Evolutionary conservation across 176 grass and related monocot genomes (phyloP).

Genomic region (Aegilops tauschii): DNA sequence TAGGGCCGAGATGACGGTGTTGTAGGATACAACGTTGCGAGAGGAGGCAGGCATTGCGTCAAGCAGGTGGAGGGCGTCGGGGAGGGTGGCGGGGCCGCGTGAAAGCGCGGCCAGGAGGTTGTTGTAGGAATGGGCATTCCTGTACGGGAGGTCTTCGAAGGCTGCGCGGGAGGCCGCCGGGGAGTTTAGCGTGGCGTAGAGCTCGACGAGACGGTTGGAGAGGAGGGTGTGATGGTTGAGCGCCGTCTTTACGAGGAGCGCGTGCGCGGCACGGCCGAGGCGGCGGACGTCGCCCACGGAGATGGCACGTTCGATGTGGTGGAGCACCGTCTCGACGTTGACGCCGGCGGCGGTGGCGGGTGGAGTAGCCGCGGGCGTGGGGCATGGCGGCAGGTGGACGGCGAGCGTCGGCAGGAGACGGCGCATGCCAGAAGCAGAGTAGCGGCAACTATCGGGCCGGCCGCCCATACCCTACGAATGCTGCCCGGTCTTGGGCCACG

Average conservation of each 20-base stretch:
- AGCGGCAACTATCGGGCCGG: background rate
- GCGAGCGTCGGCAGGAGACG: background rate
- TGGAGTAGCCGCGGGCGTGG: background rate
- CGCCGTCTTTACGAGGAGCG: conserved; percentile 55
- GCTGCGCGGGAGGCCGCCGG: conserved; percentile 14
- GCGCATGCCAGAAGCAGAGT: conserved; percentile 19
- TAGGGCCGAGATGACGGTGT: conserved; percentile 60
- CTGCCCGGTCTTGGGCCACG: background rate
- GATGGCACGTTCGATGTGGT: conserved; percentile 40
- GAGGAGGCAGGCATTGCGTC: conserved; percentile 32
- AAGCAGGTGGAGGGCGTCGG: conserved; percentile 40
- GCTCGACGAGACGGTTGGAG: conserved; percentile 63
- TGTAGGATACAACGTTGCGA: conserved; percentile 58
- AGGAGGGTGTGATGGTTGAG: conserved; percentile 58
- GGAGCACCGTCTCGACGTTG: conserved; percentile 17
- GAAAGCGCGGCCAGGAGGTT: conserved; percentile 39
- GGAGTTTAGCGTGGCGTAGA: conserved; percentile 32
- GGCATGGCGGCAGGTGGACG: conserved; percentile 23
- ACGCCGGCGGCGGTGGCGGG: background rate
- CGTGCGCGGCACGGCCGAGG: conserved; percentile 36
- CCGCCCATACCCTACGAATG: background rate
- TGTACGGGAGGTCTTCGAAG: conserved; percentile 47
- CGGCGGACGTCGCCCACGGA: conserved; percentile 28
- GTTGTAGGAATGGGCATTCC: conserved; percentile 63
- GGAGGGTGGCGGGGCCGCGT: background rate